Base-by-base conservation (phyloP, 2,329 filamentous ascomycete genomes). In the Dactylellina haptotyla region DNA sequence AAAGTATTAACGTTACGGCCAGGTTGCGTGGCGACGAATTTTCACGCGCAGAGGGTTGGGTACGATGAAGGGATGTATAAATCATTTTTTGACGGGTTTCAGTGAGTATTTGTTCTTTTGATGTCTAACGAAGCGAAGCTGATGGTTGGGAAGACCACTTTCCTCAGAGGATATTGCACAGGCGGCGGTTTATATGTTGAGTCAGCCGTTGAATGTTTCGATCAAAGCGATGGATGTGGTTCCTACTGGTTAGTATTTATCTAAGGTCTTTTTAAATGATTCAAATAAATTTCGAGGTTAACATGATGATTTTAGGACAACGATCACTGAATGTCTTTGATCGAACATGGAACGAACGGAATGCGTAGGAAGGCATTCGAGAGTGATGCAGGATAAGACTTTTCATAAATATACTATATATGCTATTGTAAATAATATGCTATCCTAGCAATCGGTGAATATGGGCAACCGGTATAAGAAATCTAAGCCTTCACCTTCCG, bases 401-500 rank as follows among this genome's bases (percentile, higher is more conserved):
- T n/a, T n/a, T n/a, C n/a, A n/a, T n/a, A n/a, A n/a, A n/a, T n/a
- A n/a, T n/a, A n/a, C n/a, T n/a, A n/a, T n/a, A n/a, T n/a, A 12
- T 45, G 34, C 34, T 39, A 39, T 39, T 39, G n/a, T n/a, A n/a
- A n/a, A n/a, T n/a, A n/a, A n/a, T n/a, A n/a, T n/a, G n/a, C n/a
- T n/a, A n/a, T n/a, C n/a, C n/a, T n/a, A n/a, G n/a, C n/a, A n/a
- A n/a, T n/a, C n/a, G n/a, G n/a, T n/a, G n/a, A n/a, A n/a, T n/a
- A n/a, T n/a, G n/a, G n/a, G 41, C 3, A 45, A 45, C 14, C 20
- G 30, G 5, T 20, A 54, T 8, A 14, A 14, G 3, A 34, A 30
- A 51, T 25, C 23, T 43, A 56, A 25, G 26, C 39, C 48, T 54
- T 63, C 20, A n/a, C 45, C 54, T 73, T 75, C 28, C 56, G 62